Evolutionary conservation across 176 grass and related monocot species (phyloP), one percentile per base, ranked within the genome.

Genomic region (Poa pratensis): DNA sequence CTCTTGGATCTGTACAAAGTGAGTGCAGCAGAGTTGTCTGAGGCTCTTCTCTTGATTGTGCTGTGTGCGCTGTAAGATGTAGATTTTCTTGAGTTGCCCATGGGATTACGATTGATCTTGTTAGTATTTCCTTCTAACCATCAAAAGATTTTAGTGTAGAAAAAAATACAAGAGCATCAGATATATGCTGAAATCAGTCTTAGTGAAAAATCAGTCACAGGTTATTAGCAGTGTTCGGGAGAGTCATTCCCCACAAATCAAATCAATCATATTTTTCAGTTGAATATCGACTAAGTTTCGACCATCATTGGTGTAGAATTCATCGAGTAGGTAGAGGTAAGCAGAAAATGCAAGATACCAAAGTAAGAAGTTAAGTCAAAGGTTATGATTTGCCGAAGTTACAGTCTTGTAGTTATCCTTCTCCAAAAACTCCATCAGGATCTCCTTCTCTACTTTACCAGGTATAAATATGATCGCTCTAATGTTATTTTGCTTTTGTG

Each of bases 401-500:
- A 54, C 61, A 67, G 46, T 8, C 48, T 55, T 66, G 32, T n/a
- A 67, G 20, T 27, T 59, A 59, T 57, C n/a, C 28, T 77, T 77
- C 22, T 78, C 22, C 32, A 53, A 24, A 85, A 78, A 24, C 49
- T 79, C 11, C 73, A 73, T 73, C 11, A 71, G 1, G n/a, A 75
- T 32, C 13, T 28, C 58, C 7, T 66, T 73, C 14, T 62, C 16
- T 75, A 57, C 55, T 87, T 2, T 67, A 63, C 17, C 59, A 71
- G 57, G 37, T 77, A 48, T 60, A 78, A 51, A 58, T 73, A 11
- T 71, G 69, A 0, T 66, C 6, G 11, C 14, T 73, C 58, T 42
- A 53, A 66, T 87, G 9, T 43, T 82, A 5, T 48, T 76, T 68
- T 67, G 35, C 11, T 80, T 46, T 59, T 85, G 46, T 28, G 22